phyloP scores from a whole-genome alignment of 2,329 filamentous ascomycete species.

The Microcyclosporella mali region DNA sequence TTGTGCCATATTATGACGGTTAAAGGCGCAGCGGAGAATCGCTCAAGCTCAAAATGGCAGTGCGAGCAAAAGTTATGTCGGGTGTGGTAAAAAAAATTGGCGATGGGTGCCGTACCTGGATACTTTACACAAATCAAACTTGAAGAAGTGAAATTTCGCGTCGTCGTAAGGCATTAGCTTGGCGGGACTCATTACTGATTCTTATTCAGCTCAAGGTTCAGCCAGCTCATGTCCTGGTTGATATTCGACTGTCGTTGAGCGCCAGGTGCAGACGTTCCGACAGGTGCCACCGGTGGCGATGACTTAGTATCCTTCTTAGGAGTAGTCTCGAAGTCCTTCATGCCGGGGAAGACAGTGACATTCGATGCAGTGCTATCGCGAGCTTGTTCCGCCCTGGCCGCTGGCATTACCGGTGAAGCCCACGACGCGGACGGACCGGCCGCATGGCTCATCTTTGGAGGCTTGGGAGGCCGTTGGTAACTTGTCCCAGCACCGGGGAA shows the following conservation, averaged over 20 bases:
- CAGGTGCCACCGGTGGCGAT: slow-evolving; percentile 38
- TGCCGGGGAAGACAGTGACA: slow-evolving; percentile 33
- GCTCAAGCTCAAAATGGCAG: no score
- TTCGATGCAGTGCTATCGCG: slow-evolving; percentile 27
- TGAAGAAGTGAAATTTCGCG: no score
- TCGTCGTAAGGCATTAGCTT: not conserved
- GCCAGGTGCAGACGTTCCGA: slow-evolving; percentile 21
- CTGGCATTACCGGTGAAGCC: slow-evolving; percentile 16
- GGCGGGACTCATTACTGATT: not conserved
- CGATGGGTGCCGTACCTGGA: no score
- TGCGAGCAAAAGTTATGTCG: no score
- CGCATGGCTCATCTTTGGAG: slow-evolving; percentile 21
- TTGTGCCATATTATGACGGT: no score
- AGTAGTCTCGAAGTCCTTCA: slow-evolving; percentile 21
- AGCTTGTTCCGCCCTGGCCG: slow-evolving; percentile 11
- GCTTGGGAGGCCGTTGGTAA: slow-evolving; percentile 21
- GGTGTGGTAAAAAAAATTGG: no score
- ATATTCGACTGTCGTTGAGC: slow-evolving; percentile 1
- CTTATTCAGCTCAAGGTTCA: slow-evolving; percentile 50
- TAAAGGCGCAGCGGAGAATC: no score
- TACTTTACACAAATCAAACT: no score
- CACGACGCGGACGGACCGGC: slow-evolving; percentile 21
- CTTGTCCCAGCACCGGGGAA: slow-evolving; percentile 31
- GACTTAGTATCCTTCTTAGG: slow-evolving; percentile 26
- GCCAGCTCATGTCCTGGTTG: slow-evolving; percentile 66